phyloP scores from a whole-genome alignment of 768 basidiomycete species.

The Phlegmacium glaucopus region DNA sequence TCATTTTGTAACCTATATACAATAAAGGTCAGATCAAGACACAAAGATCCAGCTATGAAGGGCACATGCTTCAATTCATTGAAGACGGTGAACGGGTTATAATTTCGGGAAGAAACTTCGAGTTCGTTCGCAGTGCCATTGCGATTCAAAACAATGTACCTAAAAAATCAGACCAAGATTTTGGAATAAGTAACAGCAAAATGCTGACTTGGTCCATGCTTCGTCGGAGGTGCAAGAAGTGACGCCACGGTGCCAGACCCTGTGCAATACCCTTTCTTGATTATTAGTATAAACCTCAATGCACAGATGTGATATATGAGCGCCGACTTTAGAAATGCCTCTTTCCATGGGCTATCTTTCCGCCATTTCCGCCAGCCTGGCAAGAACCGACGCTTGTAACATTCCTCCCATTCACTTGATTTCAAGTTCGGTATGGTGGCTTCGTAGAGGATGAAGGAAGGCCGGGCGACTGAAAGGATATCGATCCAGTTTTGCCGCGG shows the following conservation, averaged over 20 bases:
- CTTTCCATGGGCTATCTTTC: slow-evolving; percentile 61
- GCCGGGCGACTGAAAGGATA: slow-evolving; percentile 58
- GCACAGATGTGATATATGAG: too few species aligned
- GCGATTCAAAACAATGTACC: slow-evolving; percentile 74
- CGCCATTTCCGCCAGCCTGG: slow-evolving; percentile 77
- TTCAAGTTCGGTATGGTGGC: slow-evolving; percentile 66
- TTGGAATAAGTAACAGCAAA: background rate
- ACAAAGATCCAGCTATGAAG: slow-evolving; percentile 2
- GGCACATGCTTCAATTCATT: slow-evolving; percentile 68
- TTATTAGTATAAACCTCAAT: slow-evolving; percentile 4
- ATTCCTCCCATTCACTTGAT: slow-evolving; percentile 70
- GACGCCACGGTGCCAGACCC: slow-evolving; percentile 66
- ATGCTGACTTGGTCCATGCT: slow-evolving; percentile 73
- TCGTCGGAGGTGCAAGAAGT: slow-evolving; percentile 77
- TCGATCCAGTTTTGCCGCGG: slow-evolving; percentile 82
- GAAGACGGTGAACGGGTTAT: slow-evolving; percentile 64
- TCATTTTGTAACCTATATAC: slow-evolving; percentile 64
- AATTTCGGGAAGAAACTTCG: slow-evolving; percentile 63
- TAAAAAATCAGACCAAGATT: slow-evolving; percentile 23
- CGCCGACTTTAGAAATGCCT: slow-evolving; percentile 61
- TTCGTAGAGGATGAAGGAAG: slow-evolving; percentile 64
- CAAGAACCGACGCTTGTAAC: slow-evolving; percentile 66
- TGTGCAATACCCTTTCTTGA: slow-evolving; percentile 48
- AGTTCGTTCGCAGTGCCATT: slow-evolving; percentile 74
- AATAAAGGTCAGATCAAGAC: background rate